These are phyloP conservation scores for Rhododendron kiyosumense DNA, from an alignment of 148 eudicot genomes.

Conservation along the genomic window DNA sequence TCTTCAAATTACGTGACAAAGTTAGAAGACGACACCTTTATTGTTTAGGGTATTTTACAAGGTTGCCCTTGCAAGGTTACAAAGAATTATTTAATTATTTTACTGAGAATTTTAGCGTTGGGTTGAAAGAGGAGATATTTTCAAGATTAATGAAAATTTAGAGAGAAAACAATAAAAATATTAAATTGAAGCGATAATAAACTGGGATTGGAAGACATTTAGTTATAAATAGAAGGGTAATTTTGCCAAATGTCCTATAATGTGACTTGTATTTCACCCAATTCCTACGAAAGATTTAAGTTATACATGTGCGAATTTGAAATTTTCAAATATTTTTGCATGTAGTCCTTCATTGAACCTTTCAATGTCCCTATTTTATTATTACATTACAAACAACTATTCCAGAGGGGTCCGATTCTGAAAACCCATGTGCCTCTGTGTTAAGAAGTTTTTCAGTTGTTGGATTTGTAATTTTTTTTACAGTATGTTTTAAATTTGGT, in stretches of 20 bases:
- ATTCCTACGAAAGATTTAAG: too few species aligned
- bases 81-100: too few species aligned
- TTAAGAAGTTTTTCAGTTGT: fast-evolving
- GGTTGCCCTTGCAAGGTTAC: neutral
- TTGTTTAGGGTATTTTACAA: neutral
- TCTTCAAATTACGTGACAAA: neutral
- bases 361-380: neutral
- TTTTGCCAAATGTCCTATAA: neutral
- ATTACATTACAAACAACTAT: too few species aligned
- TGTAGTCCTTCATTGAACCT: neutral
- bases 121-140: neutral
- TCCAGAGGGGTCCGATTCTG: too few species aligned
- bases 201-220: neutral
- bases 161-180: neutral
- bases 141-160: neutral
- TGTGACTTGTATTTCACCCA: neutral
- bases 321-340: neutral
- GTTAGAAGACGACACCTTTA: neutral
- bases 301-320: too few species aligned
- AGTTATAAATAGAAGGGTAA: neutral
- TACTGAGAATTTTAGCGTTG: neutral
- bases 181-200: neutral
- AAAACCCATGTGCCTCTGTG: too few species aligned
- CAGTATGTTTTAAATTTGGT: too few species aligned
- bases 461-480: too few species aligned